Conservation (phyloP, 1,139 yeast genomes). For the Saccharomyces hybrid region DNA sequence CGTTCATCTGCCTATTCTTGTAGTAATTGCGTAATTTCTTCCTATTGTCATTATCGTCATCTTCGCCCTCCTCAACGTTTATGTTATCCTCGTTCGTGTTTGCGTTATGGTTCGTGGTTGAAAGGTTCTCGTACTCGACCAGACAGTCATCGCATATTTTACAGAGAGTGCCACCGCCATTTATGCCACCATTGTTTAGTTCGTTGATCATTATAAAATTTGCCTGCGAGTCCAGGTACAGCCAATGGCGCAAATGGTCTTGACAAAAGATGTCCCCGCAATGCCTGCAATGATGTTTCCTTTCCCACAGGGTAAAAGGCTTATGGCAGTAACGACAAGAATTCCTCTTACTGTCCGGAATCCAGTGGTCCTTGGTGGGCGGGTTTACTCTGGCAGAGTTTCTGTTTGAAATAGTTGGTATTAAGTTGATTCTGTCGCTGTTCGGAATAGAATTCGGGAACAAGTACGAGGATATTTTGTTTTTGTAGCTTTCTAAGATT, state of each 20-base stretch:
- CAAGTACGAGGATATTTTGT: slow-evolving; percentile 3
- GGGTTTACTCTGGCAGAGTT: slow-evolving; percentile 18
- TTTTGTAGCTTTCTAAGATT: slow-evolving; percentile 5
- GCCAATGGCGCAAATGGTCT: slow-evolving; percentile 43
- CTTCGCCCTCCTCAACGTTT: slow-evolving; percentile 3
- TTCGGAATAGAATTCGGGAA: slow-evolving; percentile 4
- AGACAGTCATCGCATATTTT: slow-evolving; percentile 78
- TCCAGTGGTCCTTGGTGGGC: slow-evolving; percentile 72
- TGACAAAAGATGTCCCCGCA: slow-evolving; percentile 91
- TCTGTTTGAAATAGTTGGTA: slow-evolving; percentile 1
- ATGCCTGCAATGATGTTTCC: slow-evolving; percentile 89
- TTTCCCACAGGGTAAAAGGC: slow-evolving; percentile 64
- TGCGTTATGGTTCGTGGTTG: slow-evolving; percentile 25
- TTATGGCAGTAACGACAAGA: slow-evolving; percentile 67
- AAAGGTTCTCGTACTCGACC: slow-evolving; percentile 51
- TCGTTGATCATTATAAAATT: slow-evolving; percentile 48
- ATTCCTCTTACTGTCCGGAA: slow-evolving; percentile 56
- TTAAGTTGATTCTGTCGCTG: slow-evolving; percentile 1
- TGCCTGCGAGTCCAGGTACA: slow-evolving; percentile 59
- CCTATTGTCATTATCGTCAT: slow-evolving; percentile 3
- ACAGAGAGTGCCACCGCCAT: slow-evolving; percentile 64
- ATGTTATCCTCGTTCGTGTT: slow-evolving; percentile 22
- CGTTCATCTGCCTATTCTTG: background rate
- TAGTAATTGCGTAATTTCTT: slow-evolving; percentile 1
- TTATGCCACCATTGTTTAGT: slow-evolving; percentile 40